Conservation (phyloP, 345 rosid genomes). For the Litchi chinensis region DNA sequence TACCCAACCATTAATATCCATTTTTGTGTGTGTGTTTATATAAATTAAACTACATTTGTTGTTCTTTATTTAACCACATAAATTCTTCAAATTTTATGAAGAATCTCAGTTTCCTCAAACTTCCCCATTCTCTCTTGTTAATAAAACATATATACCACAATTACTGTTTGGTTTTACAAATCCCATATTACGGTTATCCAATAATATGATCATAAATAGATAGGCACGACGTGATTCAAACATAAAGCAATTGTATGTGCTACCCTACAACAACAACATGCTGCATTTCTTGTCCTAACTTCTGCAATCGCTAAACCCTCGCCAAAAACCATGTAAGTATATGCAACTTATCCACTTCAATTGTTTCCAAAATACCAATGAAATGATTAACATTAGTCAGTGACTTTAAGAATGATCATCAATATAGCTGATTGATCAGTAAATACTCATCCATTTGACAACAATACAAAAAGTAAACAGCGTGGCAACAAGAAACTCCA, state of each 20-base stretch:
- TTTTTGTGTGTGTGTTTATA: not conserved
- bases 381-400: not conserved
- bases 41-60: not conserved
- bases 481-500: not conserved
- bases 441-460: not conserved
- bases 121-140: not conserved
- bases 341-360: not conserved
- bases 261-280: not conserved
- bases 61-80: not conserved
- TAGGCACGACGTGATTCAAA: not conserved
- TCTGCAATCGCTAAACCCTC: not conserved
- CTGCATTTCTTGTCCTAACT: conserved; percentile 7
- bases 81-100: not conserved
- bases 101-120: not conserved
- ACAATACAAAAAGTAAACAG: not conserved
- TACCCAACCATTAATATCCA: not conserved
- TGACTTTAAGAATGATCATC: not conserved
- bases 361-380: not conserved
- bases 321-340: not conserved
- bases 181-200: not conserved
- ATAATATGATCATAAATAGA: too few species aligned
- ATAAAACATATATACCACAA: too few species aligned
- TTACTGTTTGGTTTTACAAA: not conserved
- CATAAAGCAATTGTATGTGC: not conserved
- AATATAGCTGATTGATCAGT: too few species aligned